Base-by-base conservation (phyloP, 2,329 filamentous ascomycete species). In the Stachybotrys elegans region DNA sequence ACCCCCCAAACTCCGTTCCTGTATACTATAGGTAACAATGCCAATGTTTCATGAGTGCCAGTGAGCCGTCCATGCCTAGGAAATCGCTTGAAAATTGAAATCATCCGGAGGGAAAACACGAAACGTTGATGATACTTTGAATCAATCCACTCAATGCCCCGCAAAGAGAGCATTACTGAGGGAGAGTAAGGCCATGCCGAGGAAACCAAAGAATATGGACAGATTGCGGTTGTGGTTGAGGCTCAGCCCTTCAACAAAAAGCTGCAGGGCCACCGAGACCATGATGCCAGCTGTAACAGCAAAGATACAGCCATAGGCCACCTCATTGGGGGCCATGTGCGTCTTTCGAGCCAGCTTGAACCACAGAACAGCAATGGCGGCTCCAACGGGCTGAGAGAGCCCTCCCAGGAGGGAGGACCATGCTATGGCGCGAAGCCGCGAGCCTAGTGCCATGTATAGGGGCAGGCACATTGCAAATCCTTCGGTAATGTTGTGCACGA, bases 401-500 rank as follows among this genome's bases (percentile, higher is more conserved):
- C 93, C 93, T 11, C 93, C 93, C 0, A 98, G 73, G 0, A 95
- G 62, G 9, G 86, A 84, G 5, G 87, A 84, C 83, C 88, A 94
- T 47, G 86, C 66, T 70, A 97, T 93, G 16, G 93, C 92, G 55
- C 83, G 85, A 59, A 80, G 70, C 37, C 90, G 84, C 46, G 83
- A 92, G 49, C 84, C 79, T 23, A 96, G 79, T 2, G 93, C 93
- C 57, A 98, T 86, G 65, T 95, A 98, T 0, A 98, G 74, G 0
- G 93, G 93, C 1, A 98, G 70, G 0, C 90, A 89, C 77, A 98
- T 86, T 49, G 91, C 88, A 61, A 97, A 97, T 2, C 93, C 93
- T 69, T 98, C 93, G 22, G 89, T 91, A 57, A 98, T 95, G 68
- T 97, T 98, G 75, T 98, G 93, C 47, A 98, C 92, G 60, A 95